These are phyloP conservation scores for Trichosporon faecale DNA, from an alignment of 1,284 basidiomycete genomes.

Conservation along the genomic window DNA sequence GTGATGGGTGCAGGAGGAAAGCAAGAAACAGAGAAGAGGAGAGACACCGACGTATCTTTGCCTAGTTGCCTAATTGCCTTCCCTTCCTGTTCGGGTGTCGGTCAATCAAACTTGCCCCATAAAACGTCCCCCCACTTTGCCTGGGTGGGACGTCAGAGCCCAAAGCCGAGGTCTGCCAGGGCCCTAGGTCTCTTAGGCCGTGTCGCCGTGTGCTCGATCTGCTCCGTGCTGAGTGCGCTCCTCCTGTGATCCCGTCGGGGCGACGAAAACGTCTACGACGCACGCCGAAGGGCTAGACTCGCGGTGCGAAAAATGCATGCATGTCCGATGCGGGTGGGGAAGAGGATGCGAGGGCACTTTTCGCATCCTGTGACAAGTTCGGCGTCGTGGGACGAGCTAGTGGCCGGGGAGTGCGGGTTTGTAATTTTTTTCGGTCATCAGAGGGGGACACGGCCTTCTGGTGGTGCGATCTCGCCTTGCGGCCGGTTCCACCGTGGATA, in stretches of 20 bases:
- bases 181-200: neutral
- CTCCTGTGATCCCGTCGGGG: no score
- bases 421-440: constrained; percentile 5
- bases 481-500: neutral
- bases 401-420: neutral
- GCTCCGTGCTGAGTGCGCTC: neutral
- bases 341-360: neutral
- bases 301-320: neutral
- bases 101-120: constrained; percentile 8
- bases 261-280: no score
- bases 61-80: neutral
- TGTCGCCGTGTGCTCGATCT: neutral
- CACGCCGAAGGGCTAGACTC: neutral
- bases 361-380: neutral
- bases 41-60: constrained; percentile 9
- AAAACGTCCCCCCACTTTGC: neutral
- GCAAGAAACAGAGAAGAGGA: neutral
- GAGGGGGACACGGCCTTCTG: neutral
- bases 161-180: neutral
- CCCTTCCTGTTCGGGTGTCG: neutral
- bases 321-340: neutral
- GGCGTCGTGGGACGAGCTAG: neutral
- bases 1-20: neutral
- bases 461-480: neutral
- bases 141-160: neutral